These are phyloP conservation scores for Magnusiomyces suaveolens DNA, from an alignment of 1,139 yeast species.

Conservation along the genomic window DNA sequence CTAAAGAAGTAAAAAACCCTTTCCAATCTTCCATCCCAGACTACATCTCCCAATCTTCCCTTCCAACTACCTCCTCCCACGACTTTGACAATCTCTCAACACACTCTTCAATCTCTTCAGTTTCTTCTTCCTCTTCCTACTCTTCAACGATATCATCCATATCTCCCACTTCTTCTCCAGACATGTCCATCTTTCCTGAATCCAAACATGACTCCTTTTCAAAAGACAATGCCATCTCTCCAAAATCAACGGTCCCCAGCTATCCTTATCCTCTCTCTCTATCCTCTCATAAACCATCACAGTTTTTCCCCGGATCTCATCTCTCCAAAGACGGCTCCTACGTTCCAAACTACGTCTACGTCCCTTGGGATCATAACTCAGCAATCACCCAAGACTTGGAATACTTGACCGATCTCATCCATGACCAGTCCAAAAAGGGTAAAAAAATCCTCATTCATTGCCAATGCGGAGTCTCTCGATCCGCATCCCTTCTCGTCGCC, in stretches of 20 bases:
- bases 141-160: conserved; percentile 5
- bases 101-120: conserved; percentile 3
- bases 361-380: conserved; percentile 85
- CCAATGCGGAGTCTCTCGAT: conserved; percentile 86
- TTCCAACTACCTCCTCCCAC: not conserved
- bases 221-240: not conserved
- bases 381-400: conserved; percentile 57
- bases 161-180: conserved; percentile 16
- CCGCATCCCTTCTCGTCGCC: conserved; percentile 82
- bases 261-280: not conserved
- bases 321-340: not conserved
- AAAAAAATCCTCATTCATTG: conserved; percentile 68
- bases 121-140: conserved; percentile 10
- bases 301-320: too few species aligned
- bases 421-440: conserved; percentile 26
- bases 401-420: conserved; percentile 45
- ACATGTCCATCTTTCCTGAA: not conserved
- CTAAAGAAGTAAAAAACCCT: conserved; percentile 53
- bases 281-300: not conserved
- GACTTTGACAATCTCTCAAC: not conserved
- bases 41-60: not conserved
- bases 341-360: conserved; percentile 48
- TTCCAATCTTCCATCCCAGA: conserved; percentile 13
- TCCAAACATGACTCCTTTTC: not conserved
- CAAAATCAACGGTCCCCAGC: not conserved